A percentile compares a stretch with the other conserved stretches of the same genome.
phyloP scores from a whole-genome alignment of 192 early-diverging fungal genomes.

The Allomyces macrogynus region DNA sequence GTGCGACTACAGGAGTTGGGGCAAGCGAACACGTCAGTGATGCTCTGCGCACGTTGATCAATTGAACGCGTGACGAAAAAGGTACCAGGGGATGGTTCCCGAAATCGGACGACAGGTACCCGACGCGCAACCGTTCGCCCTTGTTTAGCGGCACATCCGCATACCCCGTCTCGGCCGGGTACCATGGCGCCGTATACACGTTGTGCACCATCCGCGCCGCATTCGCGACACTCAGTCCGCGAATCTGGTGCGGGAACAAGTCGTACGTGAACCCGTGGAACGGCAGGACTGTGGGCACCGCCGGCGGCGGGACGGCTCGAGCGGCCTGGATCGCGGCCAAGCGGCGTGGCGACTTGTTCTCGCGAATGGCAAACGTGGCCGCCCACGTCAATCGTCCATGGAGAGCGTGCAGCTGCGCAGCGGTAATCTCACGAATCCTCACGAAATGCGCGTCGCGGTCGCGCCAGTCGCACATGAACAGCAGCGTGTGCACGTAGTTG shows the following conservation, averaged over 20 bases:
- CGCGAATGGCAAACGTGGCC: conserved; percentile 23
- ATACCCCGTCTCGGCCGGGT: conserved; percentile 12
- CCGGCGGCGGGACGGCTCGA: conserved; percentile 23
- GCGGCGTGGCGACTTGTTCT: conserved; percentile 7
- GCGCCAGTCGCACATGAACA: conserved; percentile 79
- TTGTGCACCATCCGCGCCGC: conserved; percentile 39
- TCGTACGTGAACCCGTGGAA: conserved; percentile 92
- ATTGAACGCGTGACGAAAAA: too few species aligned
- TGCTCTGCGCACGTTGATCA: too few species aligned
- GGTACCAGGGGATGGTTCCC: conserved; percentile 65
- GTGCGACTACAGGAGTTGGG: conserved; percentile 20
- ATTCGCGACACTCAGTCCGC: conserved; percentile 68
- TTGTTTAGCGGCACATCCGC: background rate
- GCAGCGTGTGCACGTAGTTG: conserved; percentile 67
- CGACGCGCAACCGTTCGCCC: conserved; percentile 37
- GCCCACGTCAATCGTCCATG: conserved; percentile 32
- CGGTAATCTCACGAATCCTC: conserved; percentile 53
- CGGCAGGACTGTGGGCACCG: conserved; percentile 68
- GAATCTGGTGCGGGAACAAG: conserved; percentile 58
- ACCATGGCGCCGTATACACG: conserved; percentile 16
- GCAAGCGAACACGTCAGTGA: too few species aligned
- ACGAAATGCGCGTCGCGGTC: conserved; percentile 55
- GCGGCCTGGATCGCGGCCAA: background rate
- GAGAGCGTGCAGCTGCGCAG: conserved; percentile 40
- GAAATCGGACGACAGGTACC: conserved; percentile 83